Evolutionary conservation across 179 eudicot species (phyloP).

Genomic region (Patellifolia procumbens): DNA sequence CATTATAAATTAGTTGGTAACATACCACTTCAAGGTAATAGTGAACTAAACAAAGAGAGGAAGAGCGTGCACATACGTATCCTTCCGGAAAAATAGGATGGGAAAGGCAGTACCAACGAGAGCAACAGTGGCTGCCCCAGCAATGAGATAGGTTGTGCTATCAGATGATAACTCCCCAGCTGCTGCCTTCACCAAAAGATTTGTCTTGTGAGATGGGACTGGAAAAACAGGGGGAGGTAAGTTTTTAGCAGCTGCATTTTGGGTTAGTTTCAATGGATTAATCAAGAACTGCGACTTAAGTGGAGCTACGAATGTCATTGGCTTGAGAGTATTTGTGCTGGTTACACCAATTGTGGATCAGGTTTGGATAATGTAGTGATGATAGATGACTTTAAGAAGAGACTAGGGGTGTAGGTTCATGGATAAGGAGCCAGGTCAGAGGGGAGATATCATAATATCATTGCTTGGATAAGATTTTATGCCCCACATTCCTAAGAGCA

Average conservation of each 20-base stretch:
- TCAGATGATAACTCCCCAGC: slow-evolving; percentile 75
- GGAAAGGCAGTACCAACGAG: slow-evolving; percentile 91
- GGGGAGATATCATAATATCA: too few relatives aligned
- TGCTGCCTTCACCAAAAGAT: slow-evolving; percentile 55
- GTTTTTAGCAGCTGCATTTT: background rate
- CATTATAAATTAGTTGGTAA: too few relatives aligned
- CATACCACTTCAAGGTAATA: background rate
- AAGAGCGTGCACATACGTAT: slow-evolving; percentile 49
- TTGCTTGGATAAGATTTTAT: slow-evolving; percentile 15
- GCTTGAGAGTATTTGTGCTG: too few relatives aligned
- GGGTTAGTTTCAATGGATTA: slow-evolving; percentile 26
- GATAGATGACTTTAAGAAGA: background rate
- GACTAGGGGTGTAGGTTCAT: background rate
- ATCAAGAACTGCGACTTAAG: slow-evolving; percentile 32
- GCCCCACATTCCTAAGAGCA: background rate
- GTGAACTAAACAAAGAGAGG: background rate
- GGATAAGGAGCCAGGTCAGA: slow-evolving; percentile 15
- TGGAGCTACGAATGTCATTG: slow-evolving; percentile 46
- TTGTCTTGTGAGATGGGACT: slow-evolving; percentile 13
- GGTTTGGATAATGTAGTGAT: background rate
- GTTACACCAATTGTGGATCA: background rate
- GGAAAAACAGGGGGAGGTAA: too few relatives aligned
- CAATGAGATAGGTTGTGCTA: slow-evolving; percentile 69
- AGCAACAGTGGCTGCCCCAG: slow-evolving; percentile 74
- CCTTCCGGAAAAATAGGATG: slow-evolving; percentile 83